Percentiles rank a stretch among this genome's conserved stretches.
Evolutionary conservation across 2,329 filamentous ascomycete genomes (phyloP).

Genomic region (Metarhizium guizhouense): DNA sequence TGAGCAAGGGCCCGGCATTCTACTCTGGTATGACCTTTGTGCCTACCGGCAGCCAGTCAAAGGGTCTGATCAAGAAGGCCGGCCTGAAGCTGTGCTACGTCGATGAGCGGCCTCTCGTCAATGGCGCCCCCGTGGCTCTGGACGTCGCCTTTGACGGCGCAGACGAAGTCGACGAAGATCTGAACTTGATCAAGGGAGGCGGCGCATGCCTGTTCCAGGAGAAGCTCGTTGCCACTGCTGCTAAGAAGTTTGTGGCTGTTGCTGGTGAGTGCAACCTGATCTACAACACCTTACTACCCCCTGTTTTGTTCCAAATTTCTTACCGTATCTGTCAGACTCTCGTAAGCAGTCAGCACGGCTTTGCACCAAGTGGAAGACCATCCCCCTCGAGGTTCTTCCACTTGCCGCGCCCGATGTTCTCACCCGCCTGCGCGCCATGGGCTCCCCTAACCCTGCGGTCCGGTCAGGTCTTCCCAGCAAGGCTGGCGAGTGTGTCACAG

Average conservation of each 20-base stretch:
- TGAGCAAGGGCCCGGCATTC: constrained; percentile 43
- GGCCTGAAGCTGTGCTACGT: constrained; percentile 32
- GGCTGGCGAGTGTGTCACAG: constrained; percentile 63
- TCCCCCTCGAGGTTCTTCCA: constrained; percentile 91
- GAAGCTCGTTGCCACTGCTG: constrained; percentile 82
- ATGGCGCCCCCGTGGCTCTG: constrained; percentile 41
- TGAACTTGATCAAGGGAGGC: constrained; percentile 97
- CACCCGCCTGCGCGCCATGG: constrained; percentile 60
- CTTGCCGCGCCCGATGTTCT: constrained; percentile 73
- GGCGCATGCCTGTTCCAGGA: constrained; percentile 97
- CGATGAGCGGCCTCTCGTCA: constrained; percentile 54
- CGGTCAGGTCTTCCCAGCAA: constrained; percentile 67
- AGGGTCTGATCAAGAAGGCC: constrained; percentile 68
- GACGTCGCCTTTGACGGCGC: constrained; percentile 95
- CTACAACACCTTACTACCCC: not conserved
- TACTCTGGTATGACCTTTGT: constrained; percentile 69
- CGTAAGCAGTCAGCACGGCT: constrained; percentile 78
- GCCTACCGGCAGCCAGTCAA: constrained; percentile 86
- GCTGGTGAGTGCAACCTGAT: constrained; percentile 47
- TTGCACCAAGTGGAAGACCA: constrained; percentile 66
- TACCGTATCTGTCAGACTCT: constrained; percentile 51
- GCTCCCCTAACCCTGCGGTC: constrained; percentile 61
- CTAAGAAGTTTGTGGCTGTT: constrained; percentile 80
- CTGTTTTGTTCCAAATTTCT: too few species aligned
- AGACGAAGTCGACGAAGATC: constrained; percentile 87